phyloP scores from a whole-genome alignment of 2,329 filamentous ascomycete genomes.

The Gnomoniopsis smithogilvyi region DNA sequence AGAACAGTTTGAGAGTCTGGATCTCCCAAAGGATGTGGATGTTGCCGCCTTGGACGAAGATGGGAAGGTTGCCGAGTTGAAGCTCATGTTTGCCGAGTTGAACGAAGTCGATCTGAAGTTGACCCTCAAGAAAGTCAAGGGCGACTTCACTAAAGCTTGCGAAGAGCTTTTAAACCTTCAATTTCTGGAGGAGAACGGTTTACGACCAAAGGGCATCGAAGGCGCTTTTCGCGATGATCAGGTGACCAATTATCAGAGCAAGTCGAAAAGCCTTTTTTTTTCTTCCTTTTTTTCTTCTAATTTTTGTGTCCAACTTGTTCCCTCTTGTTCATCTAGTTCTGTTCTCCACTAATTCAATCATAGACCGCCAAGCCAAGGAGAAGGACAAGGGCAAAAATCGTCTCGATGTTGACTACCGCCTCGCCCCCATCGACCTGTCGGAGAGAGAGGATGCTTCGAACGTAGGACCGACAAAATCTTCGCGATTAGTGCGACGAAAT shows the following conservation, averaged over 20 bases:
- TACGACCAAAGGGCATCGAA: conserved; percentile 72
- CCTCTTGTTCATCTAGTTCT: conserved; percentile 5
- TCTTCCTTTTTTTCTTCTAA: background rate
- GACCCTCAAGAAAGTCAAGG: conserved; percentile 63
- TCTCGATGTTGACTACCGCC: conserved; percentile 13
- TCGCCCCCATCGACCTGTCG: conserved; percentile 8
- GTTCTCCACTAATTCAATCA: background rate
- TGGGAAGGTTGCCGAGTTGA: conserved; percentile 61
- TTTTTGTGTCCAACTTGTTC: background rate
- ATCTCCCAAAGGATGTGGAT: conserved; percentile 25
- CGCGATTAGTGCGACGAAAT: background rate
- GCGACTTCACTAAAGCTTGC: conserved; percentile 67
- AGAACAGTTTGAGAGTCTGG: conserved; percentile 22
- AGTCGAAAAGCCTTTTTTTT: background rate
- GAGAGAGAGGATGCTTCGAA: conserved; percentile 10
- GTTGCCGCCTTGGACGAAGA: conserved; percentile 47
- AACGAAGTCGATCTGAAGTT: conserved; percentile 63
- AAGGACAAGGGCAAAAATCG: conserved; percentile 12
- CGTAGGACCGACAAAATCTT: background rate
- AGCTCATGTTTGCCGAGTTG: conserved; percentile 68
- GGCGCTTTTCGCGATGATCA: conserved; percentile 65
- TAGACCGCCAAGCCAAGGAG: conserved; percentile 13
- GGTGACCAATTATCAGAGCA: conserved; percentile 31
- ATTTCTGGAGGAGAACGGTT: conserved; percentile 67
- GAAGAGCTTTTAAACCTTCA: conserved; percentile 79